phyloP scores from a whole-genome alignment of 169 alveolate species.

The Toxoplasma gondii region DNA sequence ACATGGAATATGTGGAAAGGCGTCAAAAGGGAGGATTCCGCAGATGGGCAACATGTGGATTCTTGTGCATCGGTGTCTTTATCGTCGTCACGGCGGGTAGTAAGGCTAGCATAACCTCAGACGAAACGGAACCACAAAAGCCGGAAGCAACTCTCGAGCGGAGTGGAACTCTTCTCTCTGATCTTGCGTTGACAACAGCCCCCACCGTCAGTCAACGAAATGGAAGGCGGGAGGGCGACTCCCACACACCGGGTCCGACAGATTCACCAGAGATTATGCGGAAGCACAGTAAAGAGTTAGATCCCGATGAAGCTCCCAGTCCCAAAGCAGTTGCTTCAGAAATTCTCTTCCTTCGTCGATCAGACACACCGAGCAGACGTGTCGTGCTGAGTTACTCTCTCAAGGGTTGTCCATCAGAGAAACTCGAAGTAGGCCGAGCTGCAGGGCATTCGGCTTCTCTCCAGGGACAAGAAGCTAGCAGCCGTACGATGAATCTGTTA shows the following conservation, averaged over 20 bases:
- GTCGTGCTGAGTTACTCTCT: constrained; percentile 28
- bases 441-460: background rate
- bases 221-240: too few relatives aligned
- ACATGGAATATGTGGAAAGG: background rate
- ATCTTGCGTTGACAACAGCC: background rate
- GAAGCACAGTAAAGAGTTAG: background rate
- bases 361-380: background rate
- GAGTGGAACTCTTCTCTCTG: background rate
- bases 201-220: background rate
- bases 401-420: constrained; percentile 4
- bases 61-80: background rate
- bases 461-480: constrained; percentile 51
- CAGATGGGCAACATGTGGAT: background rate
- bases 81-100: background rate
- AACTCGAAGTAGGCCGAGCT: background rate
- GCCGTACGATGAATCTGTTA: background rate
- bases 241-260: too few relatives aligned
- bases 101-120: background rate
- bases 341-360: background rate
- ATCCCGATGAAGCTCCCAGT: background rate
- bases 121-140: background rate
- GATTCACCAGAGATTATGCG: too few relatives aligned
- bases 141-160: background rate
- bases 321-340: background rate
- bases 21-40: background rate